Percentiles rank a stretch among this genome's conserved stretches.
These are phyloP conservation scores for Ilex aquifolium DNA, from an alignment of 257 asterid species.

Conservation along the genomic window DNA sequence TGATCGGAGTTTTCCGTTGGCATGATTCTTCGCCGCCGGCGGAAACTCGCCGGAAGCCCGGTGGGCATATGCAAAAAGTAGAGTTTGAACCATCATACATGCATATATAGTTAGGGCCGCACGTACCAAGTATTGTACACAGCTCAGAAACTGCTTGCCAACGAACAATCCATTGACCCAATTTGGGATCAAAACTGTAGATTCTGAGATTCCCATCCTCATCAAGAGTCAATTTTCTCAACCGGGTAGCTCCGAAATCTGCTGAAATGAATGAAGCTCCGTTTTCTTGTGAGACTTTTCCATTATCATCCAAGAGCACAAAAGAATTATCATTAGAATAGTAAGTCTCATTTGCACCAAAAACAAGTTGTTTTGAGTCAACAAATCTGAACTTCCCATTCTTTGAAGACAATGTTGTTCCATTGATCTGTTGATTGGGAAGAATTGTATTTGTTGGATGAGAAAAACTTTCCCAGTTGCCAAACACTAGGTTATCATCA, in stretches of 20 bases:
- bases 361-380: conserved; percentile 37
- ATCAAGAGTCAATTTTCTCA: conserved; percentile 58
- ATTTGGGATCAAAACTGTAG: conserved; percentile 42
- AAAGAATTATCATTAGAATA: conserved; percentile 28
- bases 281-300: conserved; percentile 30
- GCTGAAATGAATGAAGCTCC: conserved; percentile 22
- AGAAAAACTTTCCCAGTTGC: conserved; percentile 49
- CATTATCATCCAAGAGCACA: conserved; percentile 30
- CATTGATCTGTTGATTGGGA: conserved; percentile 49
- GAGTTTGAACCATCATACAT: conserved; percentile 40
- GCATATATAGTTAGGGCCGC: conserved; percentile 65
- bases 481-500: conserved; percentile 52
- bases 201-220: conserved; percentile 73
- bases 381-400: conserved; percentile 44
- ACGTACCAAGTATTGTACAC: conserved; percentile 54
- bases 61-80: conserved; percentile 72
- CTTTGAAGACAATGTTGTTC: conserved; percentile 27
- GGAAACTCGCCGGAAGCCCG: conserved; percentile 39
- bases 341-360: conserved; percentile 32
- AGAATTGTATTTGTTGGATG: conserved; percentile 58
- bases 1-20: conserved; percentile 27
- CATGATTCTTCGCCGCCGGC: conserved; percentile 28
- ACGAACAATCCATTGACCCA: conserved; percentile 38
- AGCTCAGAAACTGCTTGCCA: conserved; percentile 61
- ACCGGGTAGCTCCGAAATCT: conserved; percentile 41